Base-by-base conservation (phyloP, 441 rosid species). In the Eruca vesicaria region DNA sequence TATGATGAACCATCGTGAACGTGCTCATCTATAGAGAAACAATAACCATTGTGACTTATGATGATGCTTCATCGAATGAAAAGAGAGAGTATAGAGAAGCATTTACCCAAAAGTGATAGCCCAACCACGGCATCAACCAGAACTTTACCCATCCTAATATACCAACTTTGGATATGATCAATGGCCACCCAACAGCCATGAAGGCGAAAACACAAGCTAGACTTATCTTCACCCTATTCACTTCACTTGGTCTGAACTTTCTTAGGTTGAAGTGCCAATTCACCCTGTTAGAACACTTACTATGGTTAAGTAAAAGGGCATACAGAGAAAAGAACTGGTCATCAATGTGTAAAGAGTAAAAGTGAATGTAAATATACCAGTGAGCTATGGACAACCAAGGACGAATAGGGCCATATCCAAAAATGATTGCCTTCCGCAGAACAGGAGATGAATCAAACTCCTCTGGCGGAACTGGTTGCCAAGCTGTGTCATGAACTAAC, bases 351-450 rank as follows among this genome's bases (percentile, higher is more conserved):
- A 28, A 43, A 64, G 58, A 56, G 36, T 59, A 23, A 63, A 38
- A 63, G 62, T 36, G 14, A 32, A 6, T 45, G 0, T 21, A 32
- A 38, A 38, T 36, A 45, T 82, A 90, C 99, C 98, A 92, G 70
- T 92, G 98, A 84, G 84, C 97, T 79, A 94, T 88, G 68, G 99
- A 94, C 93, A 94, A 87, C 99, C 90, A 94, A 69, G 99, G 91
- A 63, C 98, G 80, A 66, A 92, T 79, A 5, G 97, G 97, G 9
- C 98, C 98, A 75, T 92, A 92, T 71, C 93, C 99, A 62, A 70
- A 87, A 45, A 88, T 83, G 66, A 94, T 82, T 48, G 94, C 90
- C 75, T 90, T 92, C 64, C 93, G 89, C 68, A 90, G 57, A 60
- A 66, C 3, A 58, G 97, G 86, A 33, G 88, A 76, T 53, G 86